phyloP scores from a whole-genome alignment of 1,284 basidiomycete species.

The Takashimella tepidaria region DNA sequence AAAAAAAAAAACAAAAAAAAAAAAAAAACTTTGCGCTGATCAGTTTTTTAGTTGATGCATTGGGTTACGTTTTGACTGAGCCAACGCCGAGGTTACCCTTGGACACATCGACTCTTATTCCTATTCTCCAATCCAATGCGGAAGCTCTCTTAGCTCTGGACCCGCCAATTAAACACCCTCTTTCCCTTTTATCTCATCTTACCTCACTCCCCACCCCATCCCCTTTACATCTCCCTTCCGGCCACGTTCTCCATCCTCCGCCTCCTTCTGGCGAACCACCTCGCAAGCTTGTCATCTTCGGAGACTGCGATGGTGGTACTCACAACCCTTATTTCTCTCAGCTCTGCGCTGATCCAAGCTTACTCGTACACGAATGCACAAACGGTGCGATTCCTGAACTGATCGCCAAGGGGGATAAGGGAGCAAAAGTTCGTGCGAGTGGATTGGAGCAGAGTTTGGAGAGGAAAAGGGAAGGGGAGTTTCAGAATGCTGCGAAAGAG shows the following conservation, averaged over 20 bases:
- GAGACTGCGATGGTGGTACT: constrained; percentile 43
- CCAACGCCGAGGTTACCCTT: constrained; percentile 47
- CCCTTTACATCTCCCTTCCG: constrained; percentile 67
- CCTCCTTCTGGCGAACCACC: constrained; percentile 29
- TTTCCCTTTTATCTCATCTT: constrained; percentile 63
- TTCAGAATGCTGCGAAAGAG: constrained; percentile 18
- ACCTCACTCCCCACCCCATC: constrained; percentile 55
- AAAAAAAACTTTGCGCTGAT: too few relatives aligned
- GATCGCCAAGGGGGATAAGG: constrained; percentile 42
- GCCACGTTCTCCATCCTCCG: constrained; percentile 70
- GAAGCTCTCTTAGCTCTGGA: constrained; percentile 54
- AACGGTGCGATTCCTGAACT: constrained; percentile 65
- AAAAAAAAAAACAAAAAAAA: too few relatives aligned
- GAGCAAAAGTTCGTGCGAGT: constrained; percentile 27
- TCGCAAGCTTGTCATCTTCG: constrained; percentile 51
- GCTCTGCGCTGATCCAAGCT: constrained; percentile 36
- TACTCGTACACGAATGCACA: constrained; percentile 68
- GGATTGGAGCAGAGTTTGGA: constrained; percentile 42
- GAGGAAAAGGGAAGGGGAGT: constrained; percentile 27
- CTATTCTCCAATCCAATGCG: constrained; percentile 48
- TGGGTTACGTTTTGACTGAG: constrained; percentile 77
- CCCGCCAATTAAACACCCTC: constrained; percentile 59
- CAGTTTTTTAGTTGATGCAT: constrained; percentile 61
- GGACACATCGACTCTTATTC: constrained; percentile 39
- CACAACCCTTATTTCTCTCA: constrained; percentile 31